These are phyloP conservation scores for Xerocomellus amylosporus DNA, from an alignment of 768 basidiomycete species.

Conservation along the genomic window DNA sequence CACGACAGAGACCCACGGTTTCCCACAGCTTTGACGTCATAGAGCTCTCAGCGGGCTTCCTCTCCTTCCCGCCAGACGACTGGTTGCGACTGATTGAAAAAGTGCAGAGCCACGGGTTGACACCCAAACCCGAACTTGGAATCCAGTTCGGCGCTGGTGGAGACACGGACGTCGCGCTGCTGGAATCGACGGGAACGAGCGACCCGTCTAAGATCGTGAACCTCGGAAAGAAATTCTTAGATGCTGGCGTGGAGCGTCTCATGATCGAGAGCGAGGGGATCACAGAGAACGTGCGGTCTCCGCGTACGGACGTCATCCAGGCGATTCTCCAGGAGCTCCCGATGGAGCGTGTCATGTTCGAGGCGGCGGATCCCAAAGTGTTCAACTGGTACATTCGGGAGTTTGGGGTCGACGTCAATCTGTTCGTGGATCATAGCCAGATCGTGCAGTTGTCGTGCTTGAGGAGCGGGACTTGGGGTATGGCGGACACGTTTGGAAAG, in stretches of 20 bases:
- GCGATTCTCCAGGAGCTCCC: slow-evolving; percentile 40
- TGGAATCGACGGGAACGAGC: slow-evolving; percentile 38
- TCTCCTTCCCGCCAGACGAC: slow-evolving; percentile 45
- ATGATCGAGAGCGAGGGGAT: slow-evolving; percentile 49
- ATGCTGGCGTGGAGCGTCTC: slow-evolving; percentile 44
- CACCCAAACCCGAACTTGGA: slow-evolving; percentile 45
- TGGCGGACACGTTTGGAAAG: slow-evolving; percentile 41
- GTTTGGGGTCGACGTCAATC: slow-evolving; percentile 40
- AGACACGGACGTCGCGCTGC: slow-evolving; percentile 36
- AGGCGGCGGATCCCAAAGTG: slow-evolving; percentile 44
- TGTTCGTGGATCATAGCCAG: slow-evolving; percentile 46
- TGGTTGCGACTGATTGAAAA: slow-evolving; percentile 41
- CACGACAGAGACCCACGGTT: background rate
- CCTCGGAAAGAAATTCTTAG: slow-evolving; percentile 38
- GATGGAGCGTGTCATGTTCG: slow-evolving; percentile 45
- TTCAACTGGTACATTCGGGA: slow-evolving; percentile 47
- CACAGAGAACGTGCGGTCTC: slow-evolving; percentile 43
- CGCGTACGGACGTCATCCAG: slow-evolving; percentile 44
- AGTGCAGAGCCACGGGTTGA: slow-evolving; percentile 38
- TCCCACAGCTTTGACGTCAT: slow-evolving; percentile 41
- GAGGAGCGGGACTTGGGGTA: slow-evolving; percentile 45
- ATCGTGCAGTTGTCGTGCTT: slow-evolving; percentile 45
- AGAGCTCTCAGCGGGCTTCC: slow-evolving; percentile 44
- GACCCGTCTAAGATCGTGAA: slow-evolving; percentile 31
- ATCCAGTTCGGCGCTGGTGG: slow-evolving; percentile 48